Conservation (phyloP, 169 alveolate genomes). For the Plasmodium cynomolgi region DNA sequence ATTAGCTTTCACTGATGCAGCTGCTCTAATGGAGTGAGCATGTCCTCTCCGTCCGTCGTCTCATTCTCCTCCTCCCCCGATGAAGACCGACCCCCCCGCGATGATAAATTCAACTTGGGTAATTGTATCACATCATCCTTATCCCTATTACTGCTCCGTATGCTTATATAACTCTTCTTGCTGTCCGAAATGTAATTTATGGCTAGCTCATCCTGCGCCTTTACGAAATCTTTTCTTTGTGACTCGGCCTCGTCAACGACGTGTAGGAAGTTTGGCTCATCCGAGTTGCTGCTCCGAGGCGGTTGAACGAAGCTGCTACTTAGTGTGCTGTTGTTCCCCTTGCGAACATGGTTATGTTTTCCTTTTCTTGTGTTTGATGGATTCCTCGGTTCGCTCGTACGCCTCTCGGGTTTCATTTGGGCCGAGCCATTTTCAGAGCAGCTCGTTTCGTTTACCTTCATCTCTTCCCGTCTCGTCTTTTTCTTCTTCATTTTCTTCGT, state of each 20-base stretch:
- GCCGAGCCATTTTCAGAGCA: background rate
- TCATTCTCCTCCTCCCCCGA: slow-evolving; percentile 11
- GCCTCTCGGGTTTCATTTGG: too few species aligned
- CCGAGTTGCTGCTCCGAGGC: background rate
- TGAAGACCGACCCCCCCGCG: background rate
- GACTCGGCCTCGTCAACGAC: background rate
- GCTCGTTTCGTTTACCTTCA: background rate
- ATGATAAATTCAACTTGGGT: slow-evolving; percentile 31
- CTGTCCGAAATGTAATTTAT: slow-evolving; percentile 21
- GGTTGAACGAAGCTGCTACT: background rate
- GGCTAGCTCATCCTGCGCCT: background rate
- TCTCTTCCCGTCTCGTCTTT: background rate
- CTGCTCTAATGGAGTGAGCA: background rate
- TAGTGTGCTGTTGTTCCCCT: background rate
- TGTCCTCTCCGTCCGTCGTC: background rate
- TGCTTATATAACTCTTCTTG: slow-evolving; percentile 33
- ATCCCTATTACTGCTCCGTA: slow-evolving; percentile 15
- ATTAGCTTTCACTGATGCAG: background rate
- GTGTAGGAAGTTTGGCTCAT: background rate
- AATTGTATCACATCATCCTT: slow-evolving; percentile 21
- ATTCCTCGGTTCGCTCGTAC: background rate
- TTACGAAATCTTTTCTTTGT: background rate
- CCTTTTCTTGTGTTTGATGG: background rate
- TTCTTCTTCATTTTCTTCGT: background rate
- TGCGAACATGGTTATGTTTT: background rate